Percentiles rank a stretch among this genome's conserved stretches.
phyloP scores from a whole-genome alignment of 2,329 filamentous ascomycete species.

The Penicillium sp. region DNA sequence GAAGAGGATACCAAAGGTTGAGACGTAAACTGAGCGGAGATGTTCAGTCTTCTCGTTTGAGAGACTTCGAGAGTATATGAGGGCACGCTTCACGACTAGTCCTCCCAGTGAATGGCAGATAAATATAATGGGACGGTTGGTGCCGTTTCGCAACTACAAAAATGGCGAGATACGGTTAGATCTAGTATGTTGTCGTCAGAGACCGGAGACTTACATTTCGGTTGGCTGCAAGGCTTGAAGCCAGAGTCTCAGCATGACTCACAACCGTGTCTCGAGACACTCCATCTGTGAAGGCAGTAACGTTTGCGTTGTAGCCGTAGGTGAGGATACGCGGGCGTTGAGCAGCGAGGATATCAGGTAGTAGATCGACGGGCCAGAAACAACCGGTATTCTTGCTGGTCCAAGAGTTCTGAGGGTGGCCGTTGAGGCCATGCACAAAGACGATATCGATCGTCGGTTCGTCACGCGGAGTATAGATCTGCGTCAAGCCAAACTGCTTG shows the following conservation, averaged over 20 bases:
- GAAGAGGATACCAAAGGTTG: slow-evolving; percentile 75
- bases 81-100: slow-evolving; percentile 69
- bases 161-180: not conserved
- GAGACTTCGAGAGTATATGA: slow-evolving; percentile 68
- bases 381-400: slow-evolving; percentile 50
- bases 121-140: slow-evolving; percentile 71
- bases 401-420: slow-evolving; percentile 66
- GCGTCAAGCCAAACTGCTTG: slow-evolving; percentile 45
- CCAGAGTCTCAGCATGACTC: slow-evolving; percentile 70
- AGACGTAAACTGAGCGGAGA: slow-evolving; percentile 69
- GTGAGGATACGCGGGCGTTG: slow-evolving; percentile 66
- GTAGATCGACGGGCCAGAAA: slow-evolving; percentile 71
- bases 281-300: slow-evolving; percentile 53
- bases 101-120: slow-evolving; percentile 75
- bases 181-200: not conserved
- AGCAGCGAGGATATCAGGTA: slow-evolving; percentile 61
- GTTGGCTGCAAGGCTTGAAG: slow-evolving; percentile 64
- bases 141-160: slow-evolving; percentile 47
- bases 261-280: slow-evolving; percentile 67
- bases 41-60: slow-evolving; percentile 62
- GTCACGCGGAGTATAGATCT: slow-evolving; percentile 41
- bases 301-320: slow-evolving; percentile 74
- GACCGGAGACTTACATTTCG: slow-evolving; percentile 49
- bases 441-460: slow-evolving; percentile 57
- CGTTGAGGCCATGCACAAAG: slow-evolving; percentile 71